Evolutionary conservation across 345 rosid species (phyloP).

Genomic region (Dipteronia dyeriana): DNA sequence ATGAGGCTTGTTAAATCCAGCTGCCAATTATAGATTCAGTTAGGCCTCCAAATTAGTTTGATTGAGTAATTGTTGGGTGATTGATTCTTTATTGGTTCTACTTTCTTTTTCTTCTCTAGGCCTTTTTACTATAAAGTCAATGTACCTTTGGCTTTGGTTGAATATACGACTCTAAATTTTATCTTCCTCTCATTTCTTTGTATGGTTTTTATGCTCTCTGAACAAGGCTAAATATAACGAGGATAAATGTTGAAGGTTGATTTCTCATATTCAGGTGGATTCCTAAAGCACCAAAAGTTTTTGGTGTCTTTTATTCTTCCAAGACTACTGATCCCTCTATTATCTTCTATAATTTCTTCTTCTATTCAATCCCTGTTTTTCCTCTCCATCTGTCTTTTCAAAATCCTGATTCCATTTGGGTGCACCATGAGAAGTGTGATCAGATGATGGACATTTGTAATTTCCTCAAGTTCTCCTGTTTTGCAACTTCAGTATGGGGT

Average conservation of each 20-base stretch:
- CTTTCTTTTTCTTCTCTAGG: no score
- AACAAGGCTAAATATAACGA: background rate
- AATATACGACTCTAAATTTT: no score
- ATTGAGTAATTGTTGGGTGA: background rate
- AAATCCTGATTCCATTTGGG: background rate
- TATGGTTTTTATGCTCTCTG: no score
- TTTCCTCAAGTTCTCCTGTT: background rate
- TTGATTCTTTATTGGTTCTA: no score
- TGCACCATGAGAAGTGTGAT: background rate
- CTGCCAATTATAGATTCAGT: no score
- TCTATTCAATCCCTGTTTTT: background rate
- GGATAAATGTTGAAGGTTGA: background rate
- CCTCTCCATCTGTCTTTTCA: background rate
- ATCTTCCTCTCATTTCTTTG: no score
- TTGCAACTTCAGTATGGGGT: background rate
- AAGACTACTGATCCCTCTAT: background rate
- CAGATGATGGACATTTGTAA: background rate
- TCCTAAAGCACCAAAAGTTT: background rate
- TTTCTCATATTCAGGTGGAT: background rate
- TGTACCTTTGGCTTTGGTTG: no score
- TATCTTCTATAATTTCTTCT: background rate
- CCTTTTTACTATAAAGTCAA: no score
- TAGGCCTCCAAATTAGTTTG: no score
- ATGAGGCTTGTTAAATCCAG: no score
- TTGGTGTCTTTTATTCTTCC: background rate